Percentiles rank a stretch among this genome's conserved stretches.
These are phyloP conservation scores for Stachybotrys elegans DNA, from an alignment of 2,329 filamentous ascomycete species.

Conservation along the genomic window DNA sequence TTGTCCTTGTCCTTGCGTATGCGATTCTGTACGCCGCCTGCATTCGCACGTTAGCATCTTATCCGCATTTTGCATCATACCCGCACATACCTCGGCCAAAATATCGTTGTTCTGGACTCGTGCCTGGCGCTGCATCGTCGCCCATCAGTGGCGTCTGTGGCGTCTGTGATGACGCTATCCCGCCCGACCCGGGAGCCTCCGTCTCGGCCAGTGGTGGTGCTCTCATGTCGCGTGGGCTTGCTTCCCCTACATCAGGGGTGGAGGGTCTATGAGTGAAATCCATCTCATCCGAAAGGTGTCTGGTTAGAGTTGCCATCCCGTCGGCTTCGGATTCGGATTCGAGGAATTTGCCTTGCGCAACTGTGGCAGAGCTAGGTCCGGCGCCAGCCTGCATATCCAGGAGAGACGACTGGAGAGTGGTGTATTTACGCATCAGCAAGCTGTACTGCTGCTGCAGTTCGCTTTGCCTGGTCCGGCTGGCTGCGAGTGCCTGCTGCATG, in stretches of 20 bases:
- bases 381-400: constrained; percentile 39
- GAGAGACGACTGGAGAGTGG: constrained; percentile 43
- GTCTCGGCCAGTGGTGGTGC: too few relatives aligned
- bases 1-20: constrained; percentile 48
- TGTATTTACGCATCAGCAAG: constrained; percentile 46
- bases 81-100: constrained; percentile 39
- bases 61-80: constrained; percentile 1
- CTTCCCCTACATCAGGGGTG: too few relatives aligned
- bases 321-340: too few relatives aligned
- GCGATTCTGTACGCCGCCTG: constrained; percentile 44
- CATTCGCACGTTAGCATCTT: constrained; percentile 12
- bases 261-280: too few relatives aligned
- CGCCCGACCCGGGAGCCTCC: too few relatives aligned
- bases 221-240: too few relatives aligned
- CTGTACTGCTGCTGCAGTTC: constrained; percentile 49
- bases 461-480: constrained; percentile 47
- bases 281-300: too few relatives aligned
- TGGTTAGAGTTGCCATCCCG: too few relatives aligned
- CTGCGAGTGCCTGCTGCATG: constrained; percentile 41
- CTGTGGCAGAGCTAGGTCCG: too few relatives aligned
- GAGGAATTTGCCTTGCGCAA: too few relatives aligned
- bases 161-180: too few relatives aligned
- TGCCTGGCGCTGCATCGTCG: constrained; percentile 18
- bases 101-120: constrained; percentile 35
- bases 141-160: too few relatives aligned